Base-by-base conservation (phyloP, 148 eudicot genomes). In the Pharnaceum exiguum region DNA sequence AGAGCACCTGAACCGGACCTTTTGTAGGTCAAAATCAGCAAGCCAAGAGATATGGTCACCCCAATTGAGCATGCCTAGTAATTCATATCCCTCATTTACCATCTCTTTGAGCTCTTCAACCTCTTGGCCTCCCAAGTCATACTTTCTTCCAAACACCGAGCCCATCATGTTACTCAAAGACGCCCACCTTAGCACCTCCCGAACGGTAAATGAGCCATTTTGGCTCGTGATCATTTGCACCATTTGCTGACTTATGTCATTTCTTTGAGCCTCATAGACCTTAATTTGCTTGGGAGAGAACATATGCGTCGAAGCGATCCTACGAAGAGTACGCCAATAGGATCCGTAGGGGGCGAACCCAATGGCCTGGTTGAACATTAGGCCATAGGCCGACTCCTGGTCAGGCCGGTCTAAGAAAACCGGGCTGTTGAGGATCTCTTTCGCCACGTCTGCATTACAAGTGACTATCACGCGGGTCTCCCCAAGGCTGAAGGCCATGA, bases 291-390 rank as follows among this genome's bases (percentile, higher is more conserved):
- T 90, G 0, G 90, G 88, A 55, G 72, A 79, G 64, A 90, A 86
- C 68, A 90, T 76, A 37, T 90, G 95, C 29, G 80, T 69, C 5
- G 88, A 75, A 3, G 95, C 75, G 18, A 90, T 71, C 46, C 74
- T 63, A 2, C 97, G 71, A 5, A 90, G 81, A 26, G 85, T 79
- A 5, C 82, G 71, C 97, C 96, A 89, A 68, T 89, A 89, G 7
- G 65, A 56, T 0, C 96, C 97, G 25, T 79, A 79, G 0, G 95
- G 90, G 21, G 97, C 97, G 45, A 90, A 90, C 54, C 97, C 97
- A 8, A 90, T 90, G 0, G 97, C 80, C 28, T 90, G 63, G 63
- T 86, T 68, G 59, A 90, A 90, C 90, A 90, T 75, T 23, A 90
- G 57, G 1, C 82, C 66, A 44, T 90, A 83, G 3, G 97, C 88